A percentile compares a stretch with the other conserved stretches of the same genome.
These are phyloP conservation scores for Fagopyrum tataricum DNA, from an alignment of 148 eudicot genomes.

Conservation along the genomic window DNA sequence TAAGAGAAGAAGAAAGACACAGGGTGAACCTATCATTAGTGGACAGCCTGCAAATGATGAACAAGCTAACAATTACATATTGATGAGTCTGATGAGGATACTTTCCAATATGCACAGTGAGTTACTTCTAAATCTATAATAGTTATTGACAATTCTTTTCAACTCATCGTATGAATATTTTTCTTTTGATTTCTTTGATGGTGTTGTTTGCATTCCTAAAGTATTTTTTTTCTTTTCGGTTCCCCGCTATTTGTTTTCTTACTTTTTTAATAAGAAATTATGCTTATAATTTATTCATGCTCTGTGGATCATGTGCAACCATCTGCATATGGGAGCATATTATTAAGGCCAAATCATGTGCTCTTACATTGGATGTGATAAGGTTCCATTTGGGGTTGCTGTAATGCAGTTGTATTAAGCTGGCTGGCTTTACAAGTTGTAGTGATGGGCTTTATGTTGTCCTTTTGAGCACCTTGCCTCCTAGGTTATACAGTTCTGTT, in stretches of 20 bases:
- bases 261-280: neutral
- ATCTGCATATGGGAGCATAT: neutral
- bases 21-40: slow-evolving; percentile 57
- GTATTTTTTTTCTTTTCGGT: neutral
- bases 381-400: neutral
- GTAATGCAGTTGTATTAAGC: neutral
- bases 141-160: neutral
- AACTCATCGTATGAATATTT: neutral
- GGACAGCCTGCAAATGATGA: slow-evolving; percentile 15
- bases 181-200: neutral
- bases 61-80: slow-evolving; percentile 9
- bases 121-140: slow-evolving; percentile 2
- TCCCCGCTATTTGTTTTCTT: neutral
- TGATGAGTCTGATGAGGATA: slow-evolving; percentile 11
- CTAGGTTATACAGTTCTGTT: neutral
- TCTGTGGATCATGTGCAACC: neutral
- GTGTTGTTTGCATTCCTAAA: neutral
- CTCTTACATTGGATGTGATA: neutral
- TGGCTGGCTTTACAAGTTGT: neutral
- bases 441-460: neutral
- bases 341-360: neutral
- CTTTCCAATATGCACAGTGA: slow-evolving; percentile 11
- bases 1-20: slow-evolving; percentile 86
- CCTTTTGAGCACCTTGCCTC: neutral
- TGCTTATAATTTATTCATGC: neutral